Base-by-base conservation (phyloP, 108 stramenopile species). In the Cyclotella kingstonii region DNA sequence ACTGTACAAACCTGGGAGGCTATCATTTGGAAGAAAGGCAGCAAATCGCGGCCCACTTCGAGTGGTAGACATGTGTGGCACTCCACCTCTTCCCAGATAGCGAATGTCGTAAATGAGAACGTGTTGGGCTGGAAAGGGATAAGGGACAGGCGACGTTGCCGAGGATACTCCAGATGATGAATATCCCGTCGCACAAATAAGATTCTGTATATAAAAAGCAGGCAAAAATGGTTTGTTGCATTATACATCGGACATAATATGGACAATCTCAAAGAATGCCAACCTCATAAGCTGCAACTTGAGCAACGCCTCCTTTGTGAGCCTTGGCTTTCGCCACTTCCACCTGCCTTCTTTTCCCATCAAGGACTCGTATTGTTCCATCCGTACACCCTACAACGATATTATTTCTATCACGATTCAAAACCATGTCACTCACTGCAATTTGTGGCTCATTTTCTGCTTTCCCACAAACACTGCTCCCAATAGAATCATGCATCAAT, bases 341-440 rank as follows among this genome's bases (percentile, higher is more conserved):
- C 30, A 54, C 66, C 42, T 66, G 54, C 8, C 77, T 57, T 28
- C 78, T 63, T 8, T 76, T 73, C 15, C 85, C 85, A 72, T 93
- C 92, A 36, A 93, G 51, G 0, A 93, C 30, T 19, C 85, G 82
- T 19, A 93, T 62, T 7, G 85, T 79, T 8, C 92, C 92, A 78
- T 93, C 92, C 10, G 84, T 60, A 54, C 88, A 90, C 10, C 86
- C 92, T 26, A 82, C 85, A 22, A 93, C 76, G 47, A 93, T 53
- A 9, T 66, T 72, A 44, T 69, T 66, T 35, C 73, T 66, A 2
- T 73, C 72, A 19, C 79, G 56, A 62, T 82, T 84, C 4, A 66
- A 67, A 21, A 77, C 74, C 61, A 88, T 56, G 40, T 77, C 81
- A n/a, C 81, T 72, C 6, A 87, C 81, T 35, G 80, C 75, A 30